Percentiles rank a stretch among this genome's conserved stretches.
These are phyloP conservation scores for Kodamaea sagamina DNA, from an alignment of 805 yeast species.

Conservation along the genomic window DNA sequence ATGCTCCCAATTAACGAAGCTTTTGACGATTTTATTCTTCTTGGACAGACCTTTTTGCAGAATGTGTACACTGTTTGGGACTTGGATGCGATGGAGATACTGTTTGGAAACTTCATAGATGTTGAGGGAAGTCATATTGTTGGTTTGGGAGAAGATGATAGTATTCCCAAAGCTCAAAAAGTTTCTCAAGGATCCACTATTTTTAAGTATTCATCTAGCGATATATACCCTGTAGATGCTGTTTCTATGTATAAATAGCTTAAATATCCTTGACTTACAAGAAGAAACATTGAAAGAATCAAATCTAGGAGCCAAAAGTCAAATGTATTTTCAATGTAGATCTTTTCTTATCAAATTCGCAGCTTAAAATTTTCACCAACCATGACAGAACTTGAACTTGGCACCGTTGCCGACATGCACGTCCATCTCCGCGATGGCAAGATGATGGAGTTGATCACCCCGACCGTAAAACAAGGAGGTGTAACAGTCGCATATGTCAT, in stretches of 20 bases:
- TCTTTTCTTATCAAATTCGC: no score
- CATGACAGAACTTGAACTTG: conserved; percentile 49
- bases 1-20: neutral
- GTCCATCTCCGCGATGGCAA: conserved; percentile 93
- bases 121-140: neutral
- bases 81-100: conserved; percentile 11
- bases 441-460: conserved; percentile 90
- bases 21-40: conserved; percentile 5
- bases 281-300: no score
- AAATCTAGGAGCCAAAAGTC: no score
- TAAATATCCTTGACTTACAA: no score
- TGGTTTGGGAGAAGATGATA: conserved; percentile 3
- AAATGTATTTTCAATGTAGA: no score
- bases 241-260: neutral
- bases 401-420: conserved; percentile 87
- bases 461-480: conserved; percentile 90
- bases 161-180: conserved; percentile 2
- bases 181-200: neutral
- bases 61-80: conserved; percentile 9
- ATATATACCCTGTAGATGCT: conserved; percentile 1
- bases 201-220: conserved; percentile 1
- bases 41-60: conserved; percentile 8
- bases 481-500: conserved; percentile 87
- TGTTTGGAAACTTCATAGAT: conserved; percentile 5
- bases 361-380: conserved; percentile 1